Conservation (phyloP, 164 flowering plant species). For the Vitis cinerea region DNA sequence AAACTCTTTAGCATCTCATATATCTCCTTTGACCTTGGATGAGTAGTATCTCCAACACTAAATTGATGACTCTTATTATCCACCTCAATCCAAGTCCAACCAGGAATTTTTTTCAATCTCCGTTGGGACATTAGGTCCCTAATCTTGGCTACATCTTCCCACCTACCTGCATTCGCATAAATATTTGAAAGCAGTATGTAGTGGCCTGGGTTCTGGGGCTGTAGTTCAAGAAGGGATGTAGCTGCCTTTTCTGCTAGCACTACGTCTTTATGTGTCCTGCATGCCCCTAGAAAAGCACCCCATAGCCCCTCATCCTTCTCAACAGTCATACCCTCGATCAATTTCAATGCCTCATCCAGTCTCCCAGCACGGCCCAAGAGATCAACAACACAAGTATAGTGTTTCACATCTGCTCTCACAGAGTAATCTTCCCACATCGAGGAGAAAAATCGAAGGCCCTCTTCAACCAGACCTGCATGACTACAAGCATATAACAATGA, state of each 20-base stretch:
- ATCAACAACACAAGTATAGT: conserved; percentile 66
- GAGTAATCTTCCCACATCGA: conserved; percentile 34
- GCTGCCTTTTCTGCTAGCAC: conserved; percentile 54
- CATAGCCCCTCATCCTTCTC: conserved; percentile 51
- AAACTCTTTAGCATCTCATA: conserved; percentile 31
- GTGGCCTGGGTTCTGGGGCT: conserved; percentile 49
- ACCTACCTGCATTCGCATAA: conserved; percentile 56
- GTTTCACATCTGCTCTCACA: conserved; percentile 46
- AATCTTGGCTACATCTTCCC: conserved; percentile 51
- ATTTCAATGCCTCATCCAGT: conserved; percentile 44
- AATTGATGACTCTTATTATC: conserved; percentile 37
- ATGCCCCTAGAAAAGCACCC: conserved; percentile 59
- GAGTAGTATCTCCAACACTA: conserved; percentile 42
- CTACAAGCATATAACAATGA: conserved; percentile 55
- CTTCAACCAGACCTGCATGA: conserved; percentile 55
- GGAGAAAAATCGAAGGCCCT: conserved; percentile 41
- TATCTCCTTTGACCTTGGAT: conserved; percentile 46
- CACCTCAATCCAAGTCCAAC: conserved; percentile 60
- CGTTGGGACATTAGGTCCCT: conserved; percentile 41
- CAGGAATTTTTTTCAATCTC: conserved; percentile 52
- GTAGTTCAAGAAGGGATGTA: conserved; percentile 43
- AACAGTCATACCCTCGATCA: conserved; percentile 36
- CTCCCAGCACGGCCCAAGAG: conserved; percentile 61
- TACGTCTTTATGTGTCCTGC: conserved; percentile 42
- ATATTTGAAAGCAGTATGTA: conserved; percentile 60